Base-by-base conservation (phyloP, 2,329 filamentous ascomycete genomes). In the Fusarium siculi region DNA sequence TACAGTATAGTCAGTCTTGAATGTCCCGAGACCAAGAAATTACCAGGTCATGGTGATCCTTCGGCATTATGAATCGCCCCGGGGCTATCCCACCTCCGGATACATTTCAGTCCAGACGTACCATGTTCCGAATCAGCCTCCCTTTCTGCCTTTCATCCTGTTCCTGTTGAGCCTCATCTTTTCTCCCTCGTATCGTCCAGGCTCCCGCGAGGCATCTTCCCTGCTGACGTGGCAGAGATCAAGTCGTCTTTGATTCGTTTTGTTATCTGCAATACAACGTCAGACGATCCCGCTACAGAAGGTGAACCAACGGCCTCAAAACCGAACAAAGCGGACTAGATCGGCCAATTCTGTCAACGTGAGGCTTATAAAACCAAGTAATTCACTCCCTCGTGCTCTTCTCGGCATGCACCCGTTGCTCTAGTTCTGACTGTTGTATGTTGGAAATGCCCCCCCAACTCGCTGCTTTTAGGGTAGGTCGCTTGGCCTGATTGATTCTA, bases 191-290 rank as follows among this genome's bases (percentile, higher is more conserved):
- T 43, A 36, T 39, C 3, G 16, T 12, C 43, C 23, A 64, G 70
- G 50, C 58, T 72, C 43, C 36, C 53, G 7, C 42, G n/a, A 65
- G 68, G 54, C 69, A 68, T 64, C 40, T 63, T 52, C 28, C 34
- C 53, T 64, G 73, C 73, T 74, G 73, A 77, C 74, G 71, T 76
- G 75, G 71, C 75, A 61, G 39, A 36, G 21, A 43, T 56, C 28
- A 60, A 46, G 9, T n/a, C 32, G 16, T 44, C 23, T 44, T 46
- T 63, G 49, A 61, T 66, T 72, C 47, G 60, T 50, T n/a, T 58
- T 47, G 21, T 14, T n/a, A 57, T 30, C 53, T 72, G 67, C 67
- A 60, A 61, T 56, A 43, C 60, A 37, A 60, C 61, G 75, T 77
- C 72, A 74, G 61, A 58, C 43, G 61, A 68, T 72, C 52, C 55